A percentile compares a stretch with the other conserved stretches of the same genome.
Conservation (phyloP, 306 rosid genomes). For the Fragaria nilgerrensis region DNA sequence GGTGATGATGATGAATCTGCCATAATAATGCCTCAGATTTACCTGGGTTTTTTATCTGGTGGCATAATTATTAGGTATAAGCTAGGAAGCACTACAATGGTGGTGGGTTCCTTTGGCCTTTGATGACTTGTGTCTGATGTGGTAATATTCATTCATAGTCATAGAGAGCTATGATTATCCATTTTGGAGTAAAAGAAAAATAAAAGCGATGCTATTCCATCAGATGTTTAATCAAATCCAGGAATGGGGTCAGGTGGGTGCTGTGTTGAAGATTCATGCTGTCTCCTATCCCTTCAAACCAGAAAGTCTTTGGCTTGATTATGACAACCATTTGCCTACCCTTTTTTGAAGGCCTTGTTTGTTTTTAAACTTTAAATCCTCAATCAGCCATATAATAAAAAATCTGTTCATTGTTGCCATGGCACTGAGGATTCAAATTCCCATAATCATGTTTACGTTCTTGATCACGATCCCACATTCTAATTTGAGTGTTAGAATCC, state of each 20-base stretch:
- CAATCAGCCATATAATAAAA: background rate
- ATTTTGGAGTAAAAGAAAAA: slow-evolving; percentile 28
- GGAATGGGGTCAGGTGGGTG: slow-evolving; percentile 50
- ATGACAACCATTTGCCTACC: slow-evolving; percentile 52
- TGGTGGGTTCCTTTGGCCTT: slow-evolving; percentile 31
- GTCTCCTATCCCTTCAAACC: slow-evolving; percentile 51
- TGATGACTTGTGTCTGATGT: slow-evolving; percentile 30
- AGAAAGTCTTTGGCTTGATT: slow-evolving; percentile 52
- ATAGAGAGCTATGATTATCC: slow-evolving; percentile 43
- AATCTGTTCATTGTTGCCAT: background rate
- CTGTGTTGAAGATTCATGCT: slow-evolving; percentile 74
- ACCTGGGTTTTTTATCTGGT: background rate
- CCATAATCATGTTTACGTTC: slow-evolving; percentile 16
- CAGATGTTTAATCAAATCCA: slow-evolving; percentile 42
- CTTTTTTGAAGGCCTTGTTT: slow-evolving; percentile 31
- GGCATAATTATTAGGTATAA: background rate
- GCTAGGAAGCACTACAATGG: slow-evolving; percentile 5
- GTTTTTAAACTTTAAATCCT: slow-evolving; percentile 1
- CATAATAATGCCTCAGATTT: background rate
- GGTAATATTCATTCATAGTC: slow-evolving; percentile 38
- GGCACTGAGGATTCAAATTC: background rate
- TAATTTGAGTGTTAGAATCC: slow-evolving; percentile 17
- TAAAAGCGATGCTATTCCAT: slow-evolving; percentile 23
- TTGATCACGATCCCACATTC: slow-evolving; percentile 16
- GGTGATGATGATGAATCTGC: background rate